phyloP scores from a whole-genome alignment of 768 basidiomycete species.

The Collybia sordida region DNA sequence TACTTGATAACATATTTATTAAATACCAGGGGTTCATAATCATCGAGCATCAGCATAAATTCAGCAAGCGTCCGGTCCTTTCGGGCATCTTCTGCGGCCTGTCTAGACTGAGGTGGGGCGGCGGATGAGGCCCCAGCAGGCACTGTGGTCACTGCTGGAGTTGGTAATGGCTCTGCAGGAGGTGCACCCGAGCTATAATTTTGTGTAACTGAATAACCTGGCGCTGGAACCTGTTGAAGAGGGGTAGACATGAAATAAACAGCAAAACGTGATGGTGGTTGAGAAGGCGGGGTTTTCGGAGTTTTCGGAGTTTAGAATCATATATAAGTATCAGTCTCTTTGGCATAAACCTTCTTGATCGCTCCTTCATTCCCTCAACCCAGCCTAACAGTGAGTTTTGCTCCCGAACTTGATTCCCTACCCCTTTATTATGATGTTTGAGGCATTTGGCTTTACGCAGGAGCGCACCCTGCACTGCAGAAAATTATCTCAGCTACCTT shows the following conservation, averaged over 20 bases:
- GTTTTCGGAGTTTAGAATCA: slow-evolving; percentile 30
- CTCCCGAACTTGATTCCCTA: too few relatives aligned
- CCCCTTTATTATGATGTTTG: slow-evolving; percentile 66
- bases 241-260: slow-evolving; percentile 25
- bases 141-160: slow-evolving; percentile 20
- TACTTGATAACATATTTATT: not conserved
- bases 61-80: slow-evolving; percentile 91
- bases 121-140: slow-evolving; percentile 28
- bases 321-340: slow-evolving; percentile 12
- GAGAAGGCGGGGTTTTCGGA: slow-evolving; percentile 23
- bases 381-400: too few relatives aligned
- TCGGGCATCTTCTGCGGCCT: slow-evolving; percentile 76
- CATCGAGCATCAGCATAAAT: slow-evolving; percentile 94
- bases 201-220: slow-evolving; percentile 29
- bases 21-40: slow-evolving; percentile 90
- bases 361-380: not conserved
- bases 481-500: slow-evolving; percentile 92
- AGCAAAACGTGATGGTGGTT: slow-evolving; percentile 6
- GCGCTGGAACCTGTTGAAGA: slow-evolving; percentile 26
- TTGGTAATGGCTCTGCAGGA: slow-evolving; percentile 21
- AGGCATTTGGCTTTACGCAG: slow-evolving; percentile 93
- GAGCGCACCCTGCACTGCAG: slow-evolving; percentile 71
- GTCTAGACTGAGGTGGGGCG: slow-evolving; percentile 45
- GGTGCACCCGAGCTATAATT: slow-evolving; percentile 13
- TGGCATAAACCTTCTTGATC: not conserved